Evolutionary conservation across 768 basidiomycete genomes (phyloP), one percentile per base, ranked within the genome.

Genomic region (Aureoboletus auriporus): DNA sequence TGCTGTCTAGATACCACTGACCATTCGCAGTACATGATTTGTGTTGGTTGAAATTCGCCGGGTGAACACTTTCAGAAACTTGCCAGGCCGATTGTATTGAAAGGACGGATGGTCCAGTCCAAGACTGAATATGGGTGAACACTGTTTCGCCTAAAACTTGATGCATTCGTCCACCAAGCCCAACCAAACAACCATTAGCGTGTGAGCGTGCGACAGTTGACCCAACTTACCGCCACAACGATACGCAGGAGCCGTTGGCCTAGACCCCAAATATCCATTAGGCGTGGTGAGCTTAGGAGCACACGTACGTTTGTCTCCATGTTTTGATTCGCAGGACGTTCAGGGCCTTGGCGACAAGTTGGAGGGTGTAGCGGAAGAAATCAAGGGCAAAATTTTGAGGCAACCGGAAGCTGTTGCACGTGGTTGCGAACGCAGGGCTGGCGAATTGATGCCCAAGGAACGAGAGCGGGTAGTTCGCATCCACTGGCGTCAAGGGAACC

Each of bases 171-270:
- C 34, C 13, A 13, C 13, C 14, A 14, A 13, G 13, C 34, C 5
- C 34, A 34, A 34, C 13, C 0, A 34, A 34, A 34, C 34, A n/a
- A n/a, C 34, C 7, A 14, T 10, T n/a, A n/a, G n/a, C n/a, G n/a
- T n/a, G n/a, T n/a, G n/a, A 33, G 12, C 30, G 5, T 5, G 33
- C 12, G 33, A 13, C 4, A 23, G 20, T 23, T 17, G 63, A 50
- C 31, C 41, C 58, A 7, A 43, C 1, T 63, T 69, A 45, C 71
- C 75, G 1, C 63, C 62, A 17, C 74, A 76, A 53, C 54, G 53
- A 39, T 75, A 77, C 44, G 71, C 74, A 0, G 76, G 75, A 10
- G 64, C 69, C 0, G 62, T 69, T 6, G 74, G 76, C n/a, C 50
- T 67, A 12, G 73, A 73, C 11, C 70, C 68, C 8, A 64, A 71